Conservation (phyloP, 2,329 filamentous ascomycete species). For the Penicillium crustosum region DNA sequence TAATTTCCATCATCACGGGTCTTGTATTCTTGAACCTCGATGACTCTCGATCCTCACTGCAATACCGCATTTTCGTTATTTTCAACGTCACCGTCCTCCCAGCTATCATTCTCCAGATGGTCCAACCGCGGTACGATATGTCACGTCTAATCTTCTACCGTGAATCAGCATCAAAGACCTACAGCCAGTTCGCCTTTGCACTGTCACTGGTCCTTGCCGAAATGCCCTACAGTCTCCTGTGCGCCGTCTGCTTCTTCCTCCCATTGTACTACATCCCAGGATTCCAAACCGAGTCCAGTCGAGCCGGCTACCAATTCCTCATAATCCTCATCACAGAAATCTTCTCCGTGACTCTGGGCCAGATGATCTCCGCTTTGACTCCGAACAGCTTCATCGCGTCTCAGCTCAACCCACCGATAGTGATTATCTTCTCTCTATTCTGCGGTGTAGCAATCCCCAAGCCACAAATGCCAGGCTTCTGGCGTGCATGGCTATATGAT, state of each 20-base stretch:
- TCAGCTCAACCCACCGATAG: slow-evolving; percentile 77
- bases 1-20: slow-evolving; percentile 75
- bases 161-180: slow-evolving; percentile 82
- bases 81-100: slow-evolving; percentile 84
- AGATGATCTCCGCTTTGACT: slow-evolving; percentile 73
- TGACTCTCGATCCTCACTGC: slow-evolving; percentile 71
- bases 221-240: slow-evolving; percentile 78
- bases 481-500: slow-evolving; percentile 77
- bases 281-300: slow-evolving; percentile 60
- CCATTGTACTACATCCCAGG: slow-evolving; percentile 84
- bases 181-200: slow-evolving; percentile 76
- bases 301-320: slow-evolving; percentile 84
- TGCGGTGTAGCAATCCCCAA: slow-evolving; percentile 82
- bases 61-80: slow-evolving; percentile 85
- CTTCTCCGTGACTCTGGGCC: slow-evolving; percentile 78
- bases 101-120: slow-evolving; percentile 77
- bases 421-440: slow-evolving; percentile 81
- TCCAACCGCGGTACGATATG: slow-evolving; percentile 80
- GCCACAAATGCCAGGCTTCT: slow-evolving; percentile 74
- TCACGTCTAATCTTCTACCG: slow-evolving; percentile 81
- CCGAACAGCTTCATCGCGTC: slow-evolving; percentile 76
- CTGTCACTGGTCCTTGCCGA: slow-evolving; percentile 77
- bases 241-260: slow-evolving; percentile 76
- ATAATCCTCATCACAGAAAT: slow-evolving; percentile 80
- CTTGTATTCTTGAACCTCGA: slow-evolving; percentile 77